Evolutionary conservation across 1,284 basidiomycete genomes (phyloP).

Genomic region (Ustilago curta): DNA sequence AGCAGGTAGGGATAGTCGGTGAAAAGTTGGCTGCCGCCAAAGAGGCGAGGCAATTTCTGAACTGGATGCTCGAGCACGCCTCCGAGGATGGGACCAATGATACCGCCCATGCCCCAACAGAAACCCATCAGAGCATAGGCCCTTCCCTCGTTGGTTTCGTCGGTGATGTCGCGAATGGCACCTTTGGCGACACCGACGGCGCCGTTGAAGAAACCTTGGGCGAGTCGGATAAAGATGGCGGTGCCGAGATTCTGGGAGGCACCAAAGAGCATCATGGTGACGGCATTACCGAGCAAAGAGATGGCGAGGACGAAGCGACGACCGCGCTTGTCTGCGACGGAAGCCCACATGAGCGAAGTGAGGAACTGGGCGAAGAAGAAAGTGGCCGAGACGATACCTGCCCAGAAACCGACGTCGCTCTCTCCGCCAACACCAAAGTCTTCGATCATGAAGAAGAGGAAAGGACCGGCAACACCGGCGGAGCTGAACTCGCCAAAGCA

Average conservation of each 20-base stretch:
- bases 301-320: conserved; percentile 84
- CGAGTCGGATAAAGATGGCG: conserved; percentile 86
- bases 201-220: conserved; percentile 95
- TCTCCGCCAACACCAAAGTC: conserved; percentile 66
- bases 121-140: conserved; percentile 95
- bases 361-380: conserved; percentile 74
- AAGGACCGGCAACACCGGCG: conserved; percentile 75
- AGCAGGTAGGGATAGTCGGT: conserved; percentile 88
- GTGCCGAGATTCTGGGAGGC: conserved; percentile 75
- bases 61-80: conserved; percentile 77
- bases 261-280: conserved; percentile 85
- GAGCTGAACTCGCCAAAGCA: conserved; percentile 74
- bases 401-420: conserved; percentile 67
- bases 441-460: conserved; percentile 68
- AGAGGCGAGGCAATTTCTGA: conserved; percentile 82
- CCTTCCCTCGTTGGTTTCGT: conserved; percentile 87
- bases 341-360: conserved; percentile 92
- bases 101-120: conserved; percentile 94
- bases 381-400: conserved; percentile 67
- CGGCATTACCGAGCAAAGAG: conserved; percentile 83
- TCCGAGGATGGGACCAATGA: conserved; percentile 77
- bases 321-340: conserved; percentile 90
- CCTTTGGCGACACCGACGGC: conserved; percentile 89
- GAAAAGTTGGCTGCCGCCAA: conserved; percentile 76
- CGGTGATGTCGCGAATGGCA: conserved; percentile 87